A percentile compares a stretch with the other conserved stretches of the same genome.
Evolutionary conservation across 2,329 filamentous ascomycete species (phyloP).

Genomic region (Lasiodiplodia sp.): DNA sequence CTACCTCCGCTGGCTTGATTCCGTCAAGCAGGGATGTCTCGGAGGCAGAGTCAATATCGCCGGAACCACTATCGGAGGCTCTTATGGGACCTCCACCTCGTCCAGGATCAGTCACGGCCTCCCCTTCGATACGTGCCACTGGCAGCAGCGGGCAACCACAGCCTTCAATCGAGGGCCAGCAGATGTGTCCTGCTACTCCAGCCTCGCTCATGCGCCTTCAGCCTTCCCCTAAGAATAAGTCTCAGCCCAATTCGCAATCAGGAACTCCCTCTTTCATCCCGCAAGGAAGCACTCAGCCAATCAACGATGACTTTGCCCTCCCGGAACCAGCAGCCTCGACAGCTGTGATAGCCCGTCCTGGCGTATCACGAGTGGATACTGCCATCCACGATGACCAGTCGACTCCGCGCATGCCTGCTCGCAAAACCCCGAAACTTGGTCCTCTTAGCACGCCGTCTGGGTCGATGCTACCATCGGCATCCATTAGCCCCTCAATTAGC

Average conservation of each 20-base stretch:
- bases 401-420: slow-evolving; percentile 70
- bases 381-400: slow-evolving; percentile 53
- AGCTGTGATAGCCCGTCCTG: slow-evolving; percentile 52
- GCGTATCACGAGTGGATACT: slow-evolving; percentile 61
- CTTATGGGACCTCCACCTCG: slow-evolving; percentile 68
- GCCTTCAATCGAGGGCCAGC: slow-evolving; percentile 11
- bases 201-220: slow-evolving; percentile 77
- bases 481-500: slow-evolving; percentile 61
- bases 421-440: slow-evolving; percentile 70
- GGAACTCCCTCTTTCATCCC: slow-evolving; percentile 36
- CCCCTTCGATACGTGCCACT: slow-evolving; percentile 68
- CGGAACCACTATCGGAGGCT: slow-evolving; percentile 55
- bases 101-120: slow-evolving; percentile 69
- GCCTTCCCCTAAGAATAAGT: slow-evolving; percentile 39
- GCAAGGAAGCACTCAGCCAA: slow-evolving; percentile 37
- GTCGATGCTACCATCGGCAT: slow-evolving; percentile 38
- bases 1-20: slow-evolving; percentile 28
- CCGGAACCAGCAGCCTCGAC: slow-evolving; percentile 72
- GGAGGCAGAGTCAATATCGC: slow-evolving; percentile 58
- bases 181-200: slow-evolving; percentile 68
- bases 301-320: slow-evolving; percentile 70
- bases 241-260: slow-evolving; percentile 14
- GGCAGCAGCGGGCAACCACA: slow-evolving; percentile 45
- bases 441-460: slow-evolving; percentile 60
- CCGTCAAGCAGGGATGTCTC: slow-evolving; percentile 48